These are phyloP conservation scores for Colletotrichum acutatum DNA, from an alignment of 2,329 filamentous ascomycete species.

Conservation along the genomic window DNA sequence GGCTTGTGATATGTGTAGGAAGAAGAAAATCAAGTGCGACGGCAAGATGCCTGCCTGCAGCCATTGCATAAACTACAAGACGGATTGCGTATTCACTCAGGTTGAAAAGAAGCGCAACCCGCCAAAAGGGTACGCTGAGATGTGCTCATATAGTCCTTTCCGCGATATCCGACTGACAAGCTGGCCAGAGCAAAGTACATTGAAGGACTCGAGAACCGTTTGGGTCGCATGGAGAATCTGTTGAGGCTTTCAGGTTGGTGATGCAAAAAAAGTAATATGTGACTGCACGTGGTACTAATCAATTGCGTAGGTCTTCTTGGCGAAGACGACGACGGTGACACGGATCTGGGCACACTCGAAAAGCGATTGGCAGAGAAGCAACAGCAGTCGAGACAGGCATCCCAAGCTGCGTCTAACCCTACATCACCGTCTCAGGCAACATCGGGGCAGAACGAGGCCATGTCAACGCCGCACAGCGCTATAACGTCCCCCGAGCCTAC, in stretches of 20 bases:
- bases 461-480: slow-evolving; percentile 64
- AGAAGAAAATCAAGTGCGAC: slow-evolving; percentile 98
- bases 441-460: slow-evolving; percentile 54
- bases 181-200: slow-evolving; percentile 89
- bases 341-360: slow-evolving; percentile 88
- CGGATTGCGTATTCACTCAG: slow-evolving; percentile 95
- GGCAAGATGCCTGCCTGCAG: slow-evolving; percentile 95
- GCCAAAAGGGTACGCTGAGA: slow-evolving; percentile 82
- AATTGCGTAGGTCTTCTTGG: slow-evolving; percentile 72
- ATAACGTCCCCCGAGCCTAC: slow-evolving; percentile 63
- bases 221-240: slow-evolving; percentile 95
- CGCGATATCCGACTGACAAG: slow-evolving; percentile 5
- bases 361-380: slow-evolving; percentile 74
- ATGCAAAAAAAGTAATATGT: background rate
- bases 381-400: slow-evolving; percentile 61
- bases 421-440: slow-evolving; percentile 62
- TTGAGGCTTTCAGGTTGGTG: slow-evolving; percentile 79
- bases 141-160: background rate
- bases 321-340: slow-evolving; percentile 86
- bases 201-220: slow-evolving; percentile 91
- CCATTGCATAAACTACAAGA: slow-evolving; percentile 98
- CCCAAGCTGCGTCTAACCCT: slow-evolving; percentile 60
- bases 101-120: slow-evolving; percentile 99
- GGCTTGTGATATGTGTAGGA: slow-evolving; percentile 97
- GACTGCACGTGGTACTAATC: slow-evolving; percentile 39